Base-by-base conservation (phyloP, 495 filamentous ascomycete species). In the Polyplosphaeria fusca region DNA sequence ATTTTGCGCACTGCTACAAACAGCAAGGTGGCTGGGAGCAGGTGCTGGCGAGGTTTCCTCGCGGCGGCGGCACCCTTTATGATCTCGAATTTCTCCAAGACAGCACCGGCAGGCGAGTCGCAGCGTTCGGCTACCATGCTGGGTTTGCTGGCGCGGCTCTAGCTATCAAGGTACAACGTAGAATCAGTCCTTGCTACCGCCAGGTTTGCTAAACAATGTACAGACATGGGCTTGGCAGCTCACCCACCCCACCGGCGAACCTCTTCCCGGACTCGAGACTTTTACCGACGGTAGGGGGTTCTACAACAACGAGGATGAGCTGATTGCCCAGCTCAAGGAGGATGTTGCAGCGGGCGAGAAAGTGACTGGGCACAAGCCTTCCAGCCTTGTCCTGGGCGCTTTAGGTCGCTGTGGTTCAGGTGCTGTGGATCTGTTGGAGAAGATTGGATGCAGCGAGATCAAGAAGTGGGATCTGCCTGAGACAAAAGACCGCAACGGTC, bases 41-140 rank as follows among this genome's bases (percentile, higher is more conserved):
- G 11, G 86, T 90, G 19, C 82, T 98, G 13, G 79, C 83, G 49
- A 79, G 92, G 40, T 97, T 91, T 74, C 79, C 86, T 5, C 79
- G 85, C 25, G 93, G 91, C 26, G 86, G 85, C 41, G 92, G 92
- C 45, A 87, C 81, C 7, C 82, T 98, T 22, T 79, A 91, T 41
- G 92, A 98, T 63, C 78, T 98, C 50, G 92, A 98, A 68, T 96
- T 96, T 72, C 75, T 96, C n/a, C 81, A 83, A 16, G 88, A 95
- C 61, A 80, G 80, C 27, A 77, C 68, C 41, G 87, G 88, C n/a
- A 78, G 89, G 42, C 77, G 92, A 67, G 87, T 97, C 38, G 91
- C 91, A 16, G 79, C 77, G 1, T 76, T 78, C 49, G 52, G 71
- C 35, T 68, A 87, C 71, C 86, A 87, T 50, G 89, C 88, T 43